Base-by-base conservation (phyloP, 192 early-diverging fungal genomes). In the Linnemannia exigua region DNA sequence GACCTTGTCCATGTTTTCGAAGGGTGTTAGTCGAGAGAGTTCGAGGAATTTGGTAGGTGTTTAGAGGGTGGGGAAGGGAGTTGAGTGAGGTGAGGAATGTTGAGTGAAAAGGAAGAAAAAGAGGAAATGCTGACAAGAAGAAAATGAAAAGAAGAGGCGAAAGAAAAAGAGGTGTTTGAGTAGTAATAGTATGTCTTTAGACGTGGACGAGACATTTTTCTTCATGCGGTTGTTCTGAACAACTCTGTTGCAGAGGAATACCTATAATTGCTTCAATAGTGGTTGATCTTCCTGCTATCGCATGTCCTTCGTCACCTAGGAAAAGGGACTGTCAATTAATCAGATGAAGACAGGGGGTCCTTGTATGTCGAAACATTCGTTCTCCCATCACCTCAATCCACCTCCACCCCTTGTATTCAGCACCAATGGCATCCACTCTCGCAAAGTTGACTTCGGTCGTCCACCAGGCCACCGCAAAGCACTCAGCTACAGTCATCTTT, bases 401-500 rank as follows among this genome's bases (percentile, higher is more conserved):
- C 44, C 5, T 7, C 31, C 25, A 31, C 16, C n/a, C n/a, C 35
- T 17, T 33, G 12, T 22, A 35, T 35, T 33, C 15, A 73, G 3
- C 22, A 38, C 16, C 44, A 54, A 83, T 83, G 81, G 71, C 81
- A 31, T 61, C 81, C 28, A 19, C 81, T 28, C 31, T 83, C 66
- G 67, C 77, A 28, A 83, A 77, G 66, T 77, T 90, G 46, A 75
- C 87, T 28, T 77, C 85, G 38, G 87, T 88, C 28, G 82, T 93
- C 33, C 78, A 90, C 12, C 81, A 87, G 37, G 90, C 94, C 1
- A 87, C 78, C 9, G 76, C 79, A 47, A 88, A 90, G 58, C 96
- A 96, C 88, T 93, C 95, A 8, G 95, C 95, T 4, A 95, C 96
- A n/a, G 88, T 96, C 66, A 94, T 96, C 82, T 95, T 96, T 77